Percentiles rank a stretch among this genome's conserved stretches.
Conservation (phyloP, 148 eudicot genomes). For the Linanthus parryae region DNA sequence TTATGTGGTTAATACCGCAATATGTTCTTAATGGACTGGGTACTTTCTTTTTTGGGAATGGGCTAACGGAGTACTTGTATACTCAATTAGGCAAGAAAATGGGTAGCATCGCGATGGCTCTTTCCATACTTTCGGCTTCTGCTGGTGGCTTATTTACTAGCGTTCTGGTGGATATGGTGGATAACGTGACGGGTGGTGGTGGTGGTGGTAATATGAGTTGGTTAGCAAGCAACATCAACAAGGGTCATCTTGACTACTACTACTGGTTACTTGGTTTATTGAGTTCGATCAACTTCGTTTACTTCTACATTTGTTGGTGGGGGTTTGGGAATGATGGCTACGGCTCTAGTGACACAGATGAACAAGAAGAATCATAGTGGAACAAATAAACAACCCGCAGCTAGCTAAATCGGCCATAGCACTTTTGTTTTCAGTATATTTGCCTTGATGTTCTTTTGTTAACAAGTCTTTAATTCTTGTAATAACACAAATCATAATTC, state of each 20-base stretch:
- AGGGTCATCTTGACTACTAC: slow-evolving; percentile 9
- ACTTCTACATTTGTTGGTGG: slow-evolving; percentile 1
- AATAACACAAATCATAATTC: too few relatives aligned
- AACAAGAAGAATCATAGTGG: too few relatives aligned
- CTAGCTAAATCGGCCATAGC: too few relatives aligned
- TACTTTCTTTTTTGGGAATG: too few relatives aligned
- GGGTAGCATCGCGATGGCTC: slow-evolving; percentile 6
- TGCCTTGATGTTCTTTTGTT: too few relatives aligned
- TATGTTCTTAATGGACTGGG: too few relatives aligned
- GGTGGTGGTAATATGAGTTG: slow-evolving; percentile 4
- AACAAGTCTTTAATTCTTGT: too few relatives aligned
- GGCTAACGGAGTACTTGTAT: background rate
- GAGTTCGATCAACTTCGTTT: background rate
- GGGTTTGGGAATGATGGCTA: too few relatives aligned
- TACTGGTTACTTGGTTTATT: slow-evolving; percentile 3
- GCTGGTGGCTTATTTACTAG: slow-evolving; percentile 1
- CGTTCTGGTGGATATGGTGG: slow-evolving; percentile 4
- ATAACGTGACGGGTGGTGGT: slow-evolving; percentile 2
- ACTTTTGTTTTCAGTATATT: too few relatives aligned
- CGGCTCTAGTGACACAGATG: too few relatives aligned
- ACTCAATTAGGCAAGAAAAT: background rate
- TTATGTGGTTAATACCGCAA: too few relatives aligned
- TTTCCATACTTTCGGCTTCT: background rate
- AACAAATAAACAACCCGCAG: too few relatives aligned
- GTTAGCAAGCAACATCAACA: slow-evolving; percentile 9